Evolutionary conservation across 768 basidiomycete genomes (phyloP), one percentile per base, ranked within the genome.

Genomic region (Boletus vinaceobasis): DNA sequence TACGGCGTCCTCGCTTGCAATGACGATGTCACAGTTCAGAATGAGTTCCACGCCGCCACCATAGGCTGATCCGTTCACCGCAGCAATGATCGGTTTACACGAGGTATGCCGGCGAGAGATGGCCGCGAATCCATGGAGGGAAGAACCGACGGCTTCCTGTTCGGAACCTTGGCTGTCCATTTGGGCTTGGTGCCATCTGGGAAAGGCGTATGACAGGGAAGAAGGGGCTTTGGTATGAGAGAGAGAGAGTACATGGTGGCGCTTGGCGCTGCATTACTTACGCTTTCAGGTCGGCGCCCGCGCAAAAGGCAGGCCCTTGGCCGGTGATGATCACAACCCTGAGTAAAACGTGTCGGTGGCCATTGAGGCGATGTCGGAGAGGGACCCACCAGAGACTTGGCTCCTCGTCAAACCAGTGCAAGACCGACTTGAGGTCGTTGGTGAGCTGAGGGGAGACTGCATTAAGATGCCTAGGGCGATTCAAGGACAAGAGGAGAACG

Each of bases 251-350:
- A 9, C 15, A 7, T 37, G 27, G 43, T 55, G 50, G 52, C 45
- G 32, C n/a, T n/a, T n/a, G n/a, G n/a, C n/a, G n/a, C n/a, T 11
- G 21, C 2, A 2, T 21, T 6, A 77, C 83, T 54, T 65, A 88
- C 87, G 79, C 80, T 71, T 84, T 84, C 47, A 92, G 76, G 68
- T 92, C 90, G 37, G 87, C 87, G 15, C 90, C 90, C 15, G 88
- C 88, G 60, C 88, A 90, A 71, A 93, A 93, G 1, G 78, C 65
- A 42, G 83, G 80, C 11, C 89, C 89, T 56, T 79, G 77, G 23
- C 89, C 90, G 45, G 89, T 91, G 45, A 92, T 66, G 60, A 93
- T 76, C 36, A 77, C 80, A 10, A 87, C 86, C 90, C 89, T 91
- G 65, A 35, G 50, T 27, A 43, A 53, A 31, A 50, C 43, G 7